Evolutionary conservation across 306 rosid genomes (phyloP).

Genomic region (Acacia crassicarpa): DNA sequence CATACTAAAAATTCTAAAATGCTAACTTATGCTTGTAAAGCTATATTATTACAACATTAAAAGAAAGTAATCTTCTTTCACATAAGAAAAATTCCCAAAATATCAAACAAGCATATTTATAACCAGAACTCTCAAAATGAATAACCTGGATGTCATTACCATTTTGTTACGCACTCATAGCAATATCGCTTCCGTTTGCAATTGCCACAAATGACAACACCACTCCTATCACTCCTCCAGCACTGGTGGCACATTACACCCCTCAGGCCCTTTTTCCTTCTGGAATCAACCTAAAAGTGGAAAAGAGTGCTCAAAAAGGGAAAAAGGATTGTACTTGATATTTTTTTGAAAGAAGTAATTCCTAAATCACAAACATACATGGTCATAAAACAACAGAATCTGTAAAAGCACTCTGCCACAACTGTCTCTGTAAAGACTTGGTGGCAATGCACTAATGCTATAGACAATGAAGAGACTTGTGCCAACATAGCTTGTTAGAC

Average conservation of each 20-base stretch:
- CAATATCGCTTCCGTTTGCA: constrained; percentile 66
- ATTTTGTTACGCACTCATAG: constrained; percentile 58
- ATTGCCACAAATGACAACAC: constrained; percentile 42
- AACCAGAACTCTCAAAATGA: neutral
- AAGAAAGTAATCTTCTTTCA: neutral
- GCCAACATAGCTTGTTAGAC: neutral
- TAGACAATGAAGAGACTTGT: neutral
- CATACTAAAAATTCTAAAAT: constrained; percentile 24
- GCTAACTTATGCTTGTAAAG: constrained; percentile 6
- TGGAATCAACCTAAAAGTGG: constrained; percentile 42
- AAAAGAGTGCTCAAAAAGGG: neutral
- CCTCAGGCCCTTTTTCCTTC: constrained; percentile 29
- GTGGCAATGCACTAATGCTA: neutral
- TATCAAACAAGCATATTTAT: constrained; percentile 11
- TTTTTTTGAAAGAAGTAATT: constrained; percentile 10
- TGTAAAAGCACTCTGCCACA: constrained; percentile 10
- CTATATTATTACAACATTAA: constrained; percentile 9
- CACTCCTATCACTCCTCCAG: constrained; percentile 41
- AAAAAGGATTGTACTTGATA: constrained; percentile 13
- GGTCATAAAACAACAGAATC: constrained; percentile 5
- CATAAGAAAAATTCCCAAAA: neutral
- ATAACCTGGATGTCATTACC: constrained; percentile 40
- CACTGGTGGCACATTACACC: constrained; percentile 65
- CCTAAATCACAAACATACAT: constrained; percentile 12
- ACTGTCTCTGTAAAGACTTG: neutral